Evolutionary conservation across 1,139 yeast species (phyloP).

Genomic region (Kluyveromyces sp.): DNA sequence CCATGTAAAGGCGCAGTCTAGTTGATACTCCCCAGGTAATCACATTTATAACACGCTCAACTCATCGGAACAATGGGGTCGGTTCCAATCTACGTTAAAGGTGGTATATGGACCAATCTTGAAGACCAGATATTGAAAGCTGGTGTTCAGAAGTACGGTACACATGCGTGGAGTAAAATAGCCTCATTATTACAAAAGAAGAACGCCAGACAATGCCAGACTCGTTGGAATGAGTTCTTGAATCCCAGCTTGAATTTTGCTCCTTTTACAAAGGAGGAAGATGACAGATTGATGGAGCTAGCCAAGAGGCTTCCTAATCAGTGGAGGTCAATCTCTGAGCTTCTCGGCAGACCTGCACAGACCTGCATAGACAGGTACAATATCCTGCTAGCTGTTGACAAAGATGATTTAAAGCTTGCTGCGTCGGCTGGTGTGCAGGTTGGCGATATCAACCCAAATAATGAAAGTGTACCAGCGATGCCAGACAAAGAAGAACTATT

Average conservation of each 20-base stretch:
- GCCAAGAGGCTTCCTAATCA: constrained; percentile 80
- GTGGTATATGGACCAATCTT: constrained; percentile 86
- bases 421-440: constrained; percentile 30
- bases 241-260: constrained; percentile 61
- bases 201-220: constrained; percentile 86
- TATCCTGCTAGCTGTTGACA: constrained; percentile 53
- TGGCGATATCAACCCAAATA: constrained; percentile 60
- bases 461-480: constrained; percentile 76
- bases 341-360: constrained; percentile 79
- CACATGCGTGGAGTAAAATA: constrained; percentile 91
- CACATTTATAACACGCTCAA: too few relatives aligned
- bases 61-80: constrained; percentile 33
- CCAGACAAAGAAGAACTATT: constrained; percentile 76
- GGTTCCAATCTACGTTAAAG: constrained; percentile 71
- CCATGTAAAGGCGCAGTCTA: too few relatives aligned
- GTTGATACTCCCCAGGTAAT: too few relatives aligned
- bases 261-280: constrained; percentile 75
- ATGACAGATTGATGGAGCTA: constrained; percentile 57
- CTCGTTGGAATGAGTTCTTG: constrained; percentile 87
- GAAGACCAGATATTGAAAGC: constrained; percentile 89
- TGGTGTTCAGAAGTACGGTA: constrained; percentile 87
- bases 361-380: constrained; percentile 88
- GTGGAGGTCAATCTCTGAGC: constrained; percentile 83
- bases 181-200: constrained; percentile 80
- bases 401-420: constrained; percentile 39